Percentiles rank a stretch among this genome's conserved stretches.
These are phyloP conservation scores for Lentinula aciculospora DNA, from an alignment of 768 basidiomycete genomes.

Conservation along the genomic window DNA sequence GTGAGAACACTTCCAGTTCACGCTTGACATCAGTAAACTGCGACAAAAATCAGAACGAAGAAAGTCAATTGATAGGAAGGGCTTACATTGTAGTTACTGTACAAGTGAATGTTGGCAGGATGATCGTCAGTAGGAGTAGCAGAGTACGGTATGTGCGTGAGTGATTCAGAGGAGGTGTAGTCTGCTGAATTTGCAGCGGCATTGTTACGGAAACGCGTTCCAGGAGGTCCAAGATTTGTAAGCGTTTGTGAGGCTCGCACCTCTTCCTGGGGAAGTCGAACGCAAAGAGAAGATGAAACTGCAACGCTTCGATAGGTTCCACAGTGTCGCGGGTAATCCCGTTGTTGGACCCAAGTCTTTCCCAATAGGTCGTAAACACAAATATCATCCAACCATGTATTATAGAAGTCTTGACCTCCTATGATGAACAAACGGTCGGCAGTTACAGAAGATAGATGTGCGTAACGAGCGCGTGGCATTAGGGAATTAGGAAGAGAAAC, in stretches of 20 bases:
- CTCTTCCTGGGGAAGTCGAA: constrained; percentile 68
- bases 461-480: constrained; percentile 84
- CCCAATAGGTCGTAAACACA: constrained; percentile 78
- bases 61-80: constrained; percentile 1
- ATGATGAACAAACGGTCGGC: constrained; percentile 84
- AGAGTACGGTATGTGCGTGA: constrained; percentile 75
- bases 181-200: constrained; percentile 28
- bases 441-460: constrained; percentile 87
- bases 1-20: constrained; percentile 89
- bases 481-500: constrained; percentile 39
- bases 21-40: constrained; percentile 94
- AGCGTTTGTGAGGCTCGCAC: constrained; percentile 31
- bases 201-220: constrained; percentile 49
- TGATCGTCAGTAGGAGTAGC: constrained; percentile 63
- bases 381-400: constrained; percentile 91
- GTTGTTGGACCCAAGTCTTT: constrained; percentile 73
- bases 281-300: constrained; percentile 62
- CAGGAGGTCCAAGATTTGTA: constrained; percentile 45
- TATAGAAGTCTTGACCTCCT: constrained; percentile 91
- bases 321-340: constrained; percentile 86
- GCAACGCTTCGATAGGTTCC: constrained; percentile 95
- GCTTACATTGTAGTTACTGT: constrained; percentile 93
- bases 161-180: constrained; percentile 50
- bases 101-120: constrained; percentile 85
- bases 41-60: constrained; percentile 5